Percentiles rank a stretch among this genome's conserved stretches.
phyloP scores from a whole-genome alignment of 176 grass and related monocot genomes.

The Oryza longistaminata region DNA sequence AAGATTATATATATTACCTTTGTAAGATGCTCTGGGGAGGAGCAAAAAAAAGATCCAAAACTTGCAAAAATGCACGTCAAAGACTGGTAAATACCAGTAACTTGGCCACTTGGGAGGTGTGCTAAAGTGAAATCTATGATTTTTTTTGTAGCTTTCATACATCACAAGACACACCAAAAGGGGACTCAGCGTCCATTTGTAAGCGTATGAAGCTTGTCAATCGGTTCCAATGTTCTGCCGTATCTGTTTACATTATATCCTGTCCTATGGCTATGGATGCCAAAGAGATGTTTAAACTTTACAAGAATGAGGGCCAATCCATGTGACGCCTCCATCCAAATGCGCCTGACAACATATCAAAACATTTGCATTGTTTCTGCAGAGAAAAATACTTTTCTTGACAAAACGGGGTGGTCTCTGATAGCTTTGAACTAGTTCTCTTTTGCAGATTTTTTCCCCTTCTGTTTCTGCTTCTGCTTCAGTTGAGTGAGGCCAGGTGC shows the following conservation, averaged over 20 bases:
- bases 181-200: not conserved
- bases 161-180: not conserved
- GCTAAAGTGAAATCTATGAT: not conserved
- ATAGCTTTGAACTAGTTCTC: slow-evolving; percentile 26
- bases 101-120: not conserved
- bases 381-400: not conserved
- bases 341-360: not conserved
- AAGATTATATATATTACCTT: not conserved
- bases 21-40: not conserved
- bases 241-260: not conserved
- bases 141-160: not conserved
- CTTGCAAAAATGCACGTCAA: not conserved
- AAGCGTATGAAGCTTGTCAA: not conserved
- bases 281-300: slow-evolving; percentile 13
- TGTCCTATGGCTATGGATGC: not conserved
- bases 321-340: not conserved
- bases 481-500: slow-evolving; percentile 81
- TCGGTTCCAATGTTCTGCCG: not conserved
- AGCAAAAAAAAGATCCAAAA: not conserved
- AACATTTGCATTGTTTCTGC: slow-evolving; percentile 10
- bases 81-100: not conserved
- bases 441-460: slow-evolving; percentile 60
- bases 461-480: slow-evolving; percentile 89
- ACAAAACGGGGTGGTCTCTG: not conserved
- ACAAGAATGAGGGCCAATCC: not conserved